phyloP scores from a whole-genome alignment of 768 basidiomycete species.

The Collybiopsis confluens region DNA sequence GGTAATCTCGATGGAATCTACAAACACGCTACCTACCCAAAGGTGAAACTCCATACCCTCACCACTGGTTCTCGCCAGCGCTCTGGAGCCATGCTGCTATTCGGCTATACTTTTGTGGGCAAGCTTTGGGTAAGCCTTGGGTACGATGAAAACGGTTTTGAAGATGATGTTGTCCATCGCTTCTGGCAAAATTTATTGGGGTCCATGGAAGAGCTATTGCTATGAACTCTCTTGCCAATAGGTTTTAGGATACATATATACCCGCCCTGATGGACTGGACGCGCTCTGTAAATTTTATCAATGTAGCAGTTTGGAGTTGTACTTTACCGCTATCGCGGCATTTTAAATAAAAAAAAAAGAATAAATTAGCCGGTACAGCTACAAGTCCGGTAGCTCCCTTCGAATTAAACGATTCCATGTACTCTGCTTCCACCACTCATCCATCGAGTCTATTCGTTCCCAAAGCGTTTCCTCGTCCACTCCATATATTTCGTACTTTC shows the following conservation, averaged over 20 bases:
- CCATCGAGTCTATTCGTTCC: slow-evolving; percentile 77
- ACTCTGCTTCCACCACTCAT: slow-evolving; percentile 91
- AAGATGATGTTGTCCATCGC: slow-evolving; percentile 48
- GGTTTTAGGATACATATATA: background rate
- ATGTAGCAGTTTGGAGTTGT: no score
- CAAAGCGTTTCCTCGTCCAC: slow-evolving; percentile 83
- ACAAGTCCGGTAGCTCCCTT: slow-evolving; percentile 79
- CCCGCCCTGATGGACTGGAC: background rate
- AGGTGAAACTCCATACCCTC: slow-evolving; percentile 61
- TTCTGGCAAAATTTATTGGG: slow-evolving; percentile 64
- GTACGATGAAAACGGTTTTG: slow-evolving; percentile 76
- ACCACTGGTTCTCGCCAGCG: slow-evolving; percentile 86
- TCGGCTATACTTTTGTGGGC: slow-evolving; percentile 72
- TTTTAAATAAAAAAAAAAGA: no score
- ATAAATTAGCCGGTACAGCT: background rate
- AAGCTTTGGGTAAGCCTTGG: slow-evolving; percentile 78
- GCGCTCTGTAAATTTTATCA: no score
- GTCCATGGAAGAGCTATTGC: slow-evolving; percentile 56
- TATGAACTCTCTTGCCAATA: slow-evolving; percentile 6
- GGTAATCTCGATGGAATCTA: slow-evolving; percentile 83
- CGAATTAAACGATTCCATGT: slow-evolving; percentile 83
- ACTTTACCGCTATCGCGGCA: no score
- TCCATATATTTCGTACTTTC: slow-evolving; percentile 84
- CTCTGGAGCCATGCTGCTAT: slow-evolving; percentile 73
- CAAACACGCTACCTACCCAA: slow-evolving; percentile 58